These are phyloP conservation scores for Hypoxylon lienhwacheense DNA, from an alignment of 495 filamentous ascomycete genomes.

Conservation along the genomic window DNA sequence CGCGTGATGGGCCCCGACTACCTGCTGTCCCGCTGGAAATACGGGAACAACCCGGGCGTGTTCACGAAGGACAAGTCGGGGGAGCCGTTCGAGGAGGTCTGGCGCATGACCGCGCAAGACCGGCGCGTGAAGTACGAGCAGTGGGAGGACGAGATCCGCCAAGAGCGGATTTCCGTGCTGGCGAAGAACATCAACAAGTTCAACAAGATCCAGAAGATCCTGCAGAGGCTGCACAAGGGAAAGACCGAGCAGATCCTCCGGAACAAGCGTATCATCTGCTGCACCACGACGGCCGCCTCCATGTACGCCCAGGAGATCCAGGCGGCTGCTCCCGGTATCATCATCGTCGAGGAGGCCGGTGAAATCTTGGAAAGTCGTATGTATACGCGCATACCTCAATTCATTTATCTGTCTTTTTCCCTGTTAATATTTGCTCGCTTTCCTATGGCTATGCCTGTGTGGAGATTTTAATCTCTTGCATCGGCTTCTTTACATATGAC, in stretches of 20 bases:
- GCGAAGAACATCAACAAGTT: conserved; percentile 41
- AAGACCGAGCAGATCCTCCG: conserved; percentile 51
- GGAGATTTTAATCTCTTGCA: neutral
- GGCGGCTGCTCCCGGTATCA: conserved; percentile 53
- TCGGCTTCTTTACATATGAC: neutral
- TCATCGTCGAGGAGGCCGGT: conserved; percentile 77
- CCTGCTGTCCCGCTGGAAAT: conserved; percentile 60
- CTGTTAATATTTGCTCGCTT: neutral
- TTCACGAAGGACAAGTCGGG: conserved; percentile 40
- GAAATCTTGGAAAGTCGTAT: conserved; percentile 68
- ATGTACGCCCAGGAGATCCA: conserved; percentile 59
- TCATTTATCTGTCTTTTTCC: neutral
- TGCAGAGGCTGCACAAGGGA: conserved; percentile 49
- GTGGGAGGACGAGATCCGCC: conserved; percentile 56
- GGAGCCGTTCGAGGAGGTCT: conserved; percentile 45
- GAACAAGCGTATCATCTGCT: conserved; percentile 66
- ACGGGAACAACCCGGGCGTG: conserved; percentile 51
- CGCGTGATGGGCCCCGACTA: conserved; percentile 53
- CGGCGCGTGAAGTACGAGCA: conserved; percentile 40
- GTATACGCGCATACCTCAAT: no score
- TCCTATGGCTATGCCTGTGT: no score
- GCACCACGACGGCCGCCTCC: conserved; percentile 75
- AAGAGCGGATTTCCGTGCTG: conserved; percentile 53
- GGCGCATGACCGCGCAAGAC: conserved; percentile 51
- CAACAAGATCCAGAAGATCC: conserved; percentile 45